A percentile compares a stretch with the other conserved stretches of the same genome.
Conservation (phyloP, 768 basidiomycete genomes). For the Russula virescens region DNA sequence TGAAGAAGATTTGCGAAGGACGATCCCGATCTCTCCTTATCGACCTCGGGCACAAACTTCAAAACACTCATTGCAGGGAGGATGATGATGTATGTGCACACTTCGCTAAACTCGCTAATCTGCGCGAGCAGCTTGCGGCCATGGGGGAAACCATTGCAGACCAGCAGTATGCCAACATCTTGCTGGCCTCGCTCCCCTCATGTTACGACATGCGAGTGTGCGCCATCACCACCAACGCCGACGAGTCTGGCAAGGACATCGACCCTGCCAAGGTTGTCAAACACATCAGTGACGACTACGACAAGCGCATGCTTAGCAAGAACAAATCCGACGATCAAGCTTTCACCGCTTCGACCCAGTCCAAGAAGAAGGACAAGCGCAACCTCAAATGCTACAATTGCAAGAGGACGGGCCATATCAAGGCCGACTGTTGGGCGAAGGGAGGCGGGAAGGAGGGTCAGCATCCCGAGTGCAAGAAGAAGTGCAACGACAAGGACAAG, state of each 20-base stretch:
- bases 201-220: background rate
- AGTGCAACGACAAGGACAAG: too few relatives aligned
- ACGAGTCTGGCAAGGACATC: background rate
- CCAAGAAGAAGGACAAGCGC: background rate
- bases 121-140: too few relatives aligned
- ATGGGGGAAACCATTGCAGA: background rate
- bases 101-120: conserved; percentile 17
- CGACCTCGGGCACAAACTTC: background rate
- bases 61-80: background rate
- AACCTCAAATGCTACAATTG: too few relatives aligned
- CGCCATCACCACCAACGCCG: background rate
- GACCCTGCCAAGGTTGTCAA: background rate
- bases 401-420: too few relatives aligned
- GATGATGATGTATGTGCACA: conserved; percentile 1
- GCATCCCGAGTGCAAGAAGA: background rate
- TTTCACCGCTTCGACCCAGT: conserved; percentile 1
- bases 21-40: background rate
- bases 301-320: background rate
- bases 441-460: conserved; percentile 26
- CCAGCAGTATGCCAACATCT: background rate
- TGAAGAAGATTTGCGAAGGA: background rate
- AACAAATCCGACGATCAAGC: background rate
- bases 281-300: background rate
- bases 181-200: background rate
- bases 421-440: too few relatives aligned